These are phyloP conservation scores for Zychaea mexicana DNA, from an alignment of 371 early-diverging fungal species.

Conservation along the genomic window DNA sequence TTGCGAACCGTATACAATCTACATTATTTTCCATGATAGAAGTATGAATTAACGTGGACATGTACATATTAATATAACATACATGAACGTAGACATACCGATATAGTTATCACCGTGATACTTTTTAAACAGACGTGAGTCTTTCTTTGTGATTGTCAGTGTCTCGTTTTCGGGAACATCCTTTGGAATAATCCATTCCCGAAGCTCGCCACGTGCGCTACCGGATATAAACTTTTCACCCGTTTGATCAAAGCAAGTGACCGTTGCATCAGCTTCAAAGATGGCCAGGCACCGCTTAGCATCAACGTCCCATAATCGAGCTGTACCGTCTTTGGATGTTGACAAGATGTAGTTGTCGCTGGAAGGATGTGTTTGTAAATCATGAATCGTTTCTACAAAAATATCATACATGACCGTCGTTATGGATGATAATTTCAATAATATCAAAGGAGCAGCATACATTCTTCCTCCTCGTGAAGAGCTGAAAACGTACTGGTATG, in stretches of 20 bases:
- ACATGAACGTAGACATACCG: conserved; percentile 16
- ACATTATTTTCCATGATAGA: neutral
- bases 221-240: conserved; percentile 63
- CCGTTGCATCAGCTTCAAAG: conserved; percentile 65
- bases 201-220: conserved; percentile 55
- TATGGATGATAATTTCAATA: no score
- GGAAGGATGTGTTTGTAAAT: conserved; percentile 73
- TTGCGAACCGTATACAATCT: conserved; percentile 72
- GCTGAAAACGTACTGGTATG: conserved; percentile 68
- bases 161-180: conserved; percentile 28
- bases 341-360: conserved; percentile 73
- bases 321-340: conserved; percentile 81
- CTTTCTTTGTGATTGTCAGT: conserved; percentile 28
- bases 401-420: no score
- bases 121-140: conserved; percentile 39
- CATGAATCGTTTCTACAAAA: conserved; percentile 61
- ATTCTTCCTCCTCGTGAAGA: no score
- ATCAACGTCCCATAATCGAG: conserved; percentile 88
- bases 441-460: no score
- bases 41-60: no score
- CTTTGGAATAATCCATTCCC: conserved; percentile 60
- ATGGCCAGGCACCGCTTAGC: conserved; percentile 63
- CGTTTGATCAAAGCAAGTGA: conserved; percentile 60
- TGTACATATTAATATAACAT: no score
- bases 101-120: conserved; percentile 45